A percentile compares a stretch with the other conserved stretches of the same genome.
These are phyloP conservation scores for Ceratobasidium sp. DNA, from an alignment of 1,284 basidiomycete species.

Conservation along the genomic window DNA sequence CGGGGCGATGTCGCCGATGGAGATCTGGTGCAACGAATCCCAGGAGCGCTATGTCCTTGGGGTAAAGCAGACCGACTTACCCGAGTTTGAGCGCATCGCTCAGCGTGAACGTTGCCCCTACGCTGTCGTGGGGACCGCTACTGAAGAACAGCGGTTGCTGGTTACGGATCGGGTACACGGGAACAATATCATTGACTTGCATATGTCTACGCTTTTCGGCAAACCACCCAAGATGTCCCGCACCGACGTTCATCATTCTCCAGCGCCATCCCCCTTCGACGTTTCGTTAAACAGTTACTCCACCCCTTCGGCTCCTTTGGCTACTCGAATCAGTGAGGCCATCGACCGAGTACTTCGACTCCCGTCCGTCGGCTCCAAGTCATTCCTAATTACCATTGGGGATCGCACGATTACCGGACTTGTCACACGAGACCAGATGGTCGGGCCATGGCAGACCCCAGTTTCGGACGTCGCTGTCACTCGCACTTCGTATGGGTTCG, in stretches of 20 bases:
- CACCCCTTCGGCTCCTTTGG: constrained; percentile 53
- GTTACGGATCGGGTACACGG: constrained; percentile 88
- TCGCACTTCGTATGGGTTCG: constrained; percentile 91
- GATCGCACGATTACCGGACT: constrained; percentile 94
- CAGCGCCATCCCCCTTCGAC: constrained; percentile 71
- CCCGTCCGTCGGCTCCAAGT: constrained; percentile 93
- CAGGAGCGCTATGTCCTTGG: constrained; percentile 98
- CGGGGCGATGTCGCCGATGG: constrained; percentile 95
- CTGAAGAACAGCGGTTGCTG: constrained; percentile 78
- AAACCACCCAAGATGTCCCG: constrained; percentile 94
- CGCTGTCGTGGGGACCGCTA: constrained; percentile 89
- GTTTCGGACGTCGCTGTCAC: constrained; percentile 98
- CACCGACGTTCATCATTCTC: constrained; percentile 64
- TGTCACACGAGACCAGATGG: constrained; percentile 97
- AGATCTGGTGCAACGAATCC: constrained; percentile 99
- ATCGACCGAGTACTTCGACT: constrained; percentile 85
- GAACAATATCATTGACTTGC: constrained; percentile 83
- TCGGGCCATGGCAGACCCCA: constrained; percentile 98
- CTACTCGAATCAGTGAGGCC: constrained; percentile 64
- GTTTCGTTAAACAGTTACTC: constrained; percentile 72
- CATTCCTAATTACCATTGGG: constrained; percentile 98
- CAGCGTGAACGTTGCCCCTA: constrained; percentile 91
- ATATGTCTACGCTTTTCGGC: constrained; percentile 96
- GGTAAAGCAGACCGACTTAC: constrained; percentile 64
- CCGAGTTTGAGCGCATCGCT: constrained; percentile 76